A percentile compares a stretch with the other conserved stretches of the same genome.
Conservation (phyloP, 2,329 filamentous ascomycete genomes). For the Aspergillus sojae region DNA sequence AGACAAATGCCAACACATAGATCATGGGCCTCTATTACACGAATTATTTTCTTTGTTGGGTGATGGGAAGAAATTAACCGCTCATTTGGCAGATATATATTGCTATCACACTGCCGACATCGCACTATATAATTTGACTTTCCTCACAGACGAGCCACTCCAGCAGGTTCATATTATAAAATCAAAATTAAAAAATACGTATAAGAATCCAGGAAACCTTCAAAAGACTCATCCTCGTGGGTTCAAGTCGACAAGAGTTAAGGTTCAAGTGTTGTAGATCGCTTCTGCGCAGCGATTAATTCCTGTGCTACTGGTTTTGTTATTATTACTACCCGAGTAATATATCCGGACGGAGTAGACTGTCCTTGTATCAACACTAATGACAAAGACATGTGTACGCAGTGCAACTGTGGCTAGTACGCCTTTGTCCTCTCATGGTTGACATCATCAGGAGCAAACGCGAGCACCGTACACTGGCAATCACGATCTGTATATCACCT, state of each 20-base stretch:
- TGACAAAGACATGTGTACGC: not conserved
- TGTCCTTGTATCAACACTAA: not conserved
- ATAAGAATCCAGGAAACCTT: not conserved
- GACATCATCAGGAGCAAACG: not conserved
- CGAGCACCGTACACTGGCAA: not conserved
- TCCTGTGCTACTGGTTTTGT: too few species aligned
- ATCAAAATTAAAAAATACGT: too few species aligned
- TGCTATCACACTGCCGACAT: not conserved
- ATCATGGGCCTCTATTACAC: not conserved
- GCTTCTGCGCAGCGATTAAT: not conserved
- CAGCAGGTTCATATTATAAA: not conserved
- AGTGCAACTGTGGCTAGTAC: not conserved
- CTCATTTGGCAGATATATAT: not conserved
- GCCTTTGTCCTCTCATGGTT: not conserved
- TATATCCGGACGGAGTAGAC: not conserved
- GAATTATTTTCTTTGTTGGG: not conserved
- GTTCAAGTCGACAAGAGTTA: not conserved
- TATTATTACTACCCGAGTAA: not conserved
- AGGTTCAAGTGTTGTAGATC: not conserved
- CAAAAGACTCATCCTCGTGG: not conserved
- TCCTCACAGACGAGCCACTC: not conserved
- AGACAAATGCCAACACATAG: not conserved
- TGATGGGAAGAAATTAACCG: not conserved
- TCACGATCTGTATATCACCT: not conserved
- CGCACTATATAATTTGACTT: not conserved